A percentile compares a stretch with the other conserved stretches of the same genome.
Conservation (phyloP, 2,329 filamentous ascomycete species). For the Colletotrichum liaoningense region DNA sequence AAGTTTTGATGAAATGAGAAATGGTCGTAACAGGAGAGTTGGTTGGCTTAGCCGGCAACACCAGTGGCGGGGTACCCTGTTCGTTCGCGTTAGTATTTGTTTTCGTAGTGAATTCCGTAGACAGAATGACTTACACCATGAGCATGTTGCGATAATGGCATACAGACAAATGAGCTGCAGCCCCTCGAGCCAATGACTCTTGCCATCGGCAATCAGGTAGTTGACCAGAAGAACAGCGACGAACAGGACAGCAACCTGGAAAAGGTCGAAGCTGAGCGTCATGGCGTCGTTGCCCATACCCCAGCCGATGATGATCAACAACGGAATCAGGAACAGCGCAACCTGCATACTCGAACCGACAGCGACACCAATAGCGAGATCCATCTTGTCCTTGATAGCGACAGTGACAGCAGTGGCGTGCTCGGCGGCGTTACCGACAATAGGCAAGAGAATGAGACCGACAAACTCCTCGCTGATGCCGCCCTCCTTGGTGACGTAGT, state of each 20-base stretch:
- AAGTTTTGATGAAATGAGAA: background rate
- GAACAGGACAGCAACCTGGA: slow-evolving; percentile 88
- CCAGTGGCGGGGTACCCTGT: slow-evolving; percentile 28
- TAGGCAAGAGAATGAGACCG: slow-evolving; percentile 82
- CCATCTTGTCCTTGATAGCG: slow-evolving; percentile 87
- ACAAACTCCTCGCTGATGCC: slow-evolving; percentile 79
- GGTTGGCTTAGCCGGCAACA: slow-evolving; percentile 23
- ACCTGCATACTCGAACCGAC: slow-evolving; percentile 87
- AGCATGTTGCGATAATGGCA: slow-evolving; percentile 78
- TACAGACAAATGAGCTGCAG: slow-evolving; percentile 82
- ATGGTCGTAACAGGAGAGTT: background rate
- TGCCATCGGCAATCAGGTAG: slow-evolving; percentile 85
- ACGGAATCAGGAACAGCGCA: slow-evolving; percentile 80
- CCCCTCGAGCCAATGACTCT: slow-evolving; percentile 86
- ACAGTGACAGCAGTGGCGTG: slow-evolving; percentile 85
- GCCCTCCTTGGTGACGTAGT: slow-evolving; percentile 70
- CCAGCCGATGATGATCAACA: slow-evolving; percentile 84
- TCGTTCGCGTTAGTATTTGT: background rate
- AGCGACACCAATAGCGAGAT: slow-evolving; percentile 83
- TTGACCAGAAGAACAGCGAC: slow-evolving; percentile 87
- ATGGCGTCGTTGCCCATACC: slow-evolving; percentile 77
- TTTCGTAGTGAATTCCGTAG: rapidly evolving
- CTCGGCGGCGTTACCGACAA: slow-evolving; percentile 86
- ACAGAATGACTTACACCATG: slow-evolving; percentile 64
- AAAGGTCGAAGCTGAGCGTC: slow-evolving; percentile 87